A percentile compares a stretch with the other conserved stretches of the same genome.
Conservation (phyloP, 2,329 filamentous ascomycete species). For the Podosphaera aphanis region DNA sequence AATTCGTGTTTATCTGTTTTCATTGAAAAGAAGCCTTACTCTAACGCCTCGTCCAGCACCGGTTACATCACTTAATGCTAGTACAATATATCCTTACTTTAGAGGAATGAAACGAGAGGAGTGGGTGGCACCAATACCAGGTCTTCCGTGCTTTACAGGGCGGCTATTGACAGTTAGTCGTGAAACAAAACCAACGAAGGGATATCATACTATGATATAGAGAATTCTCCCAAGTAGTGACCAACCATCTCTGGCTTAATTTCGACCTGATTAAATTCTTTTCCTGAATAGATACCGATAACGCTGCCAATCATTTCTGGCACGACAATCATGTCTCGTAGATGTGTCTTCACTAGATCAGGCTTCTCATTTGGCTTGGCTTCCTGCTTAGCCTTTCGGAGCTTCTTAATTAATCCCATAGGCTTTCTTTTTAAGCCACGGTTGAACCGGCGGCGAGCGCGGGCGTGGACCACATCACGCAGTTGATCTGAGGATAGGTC, state of each 20-base stretch:
- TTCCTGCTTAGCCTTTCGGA: constrained; percentile 98
- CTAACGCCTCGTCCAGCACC: too few species aligned
- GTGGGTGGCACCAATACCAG: constrained; percentile 99
- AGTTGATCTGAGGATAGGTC: constrained; percentile 97
- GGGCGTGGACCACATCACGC: constrained; percentile 97
- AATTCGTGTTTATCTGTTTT: too few species aligned
- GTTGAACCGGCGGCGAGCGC: constrained; percentile 97
- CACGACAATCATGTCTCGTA: constrained; percentile 99
- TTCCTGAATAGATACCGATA: constrained; percentile 97
- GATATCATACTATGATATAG: constrained; percentile 84
- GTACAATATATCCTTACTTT: constrained; percentile 42
- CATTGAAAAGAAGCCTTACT: too few species aligned
- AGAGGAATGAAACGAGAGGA: constrained; percentile 99
- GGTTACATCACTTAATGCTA: constrained; percentile 2
- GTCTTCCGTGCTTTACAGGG: constrained; percentile 99
- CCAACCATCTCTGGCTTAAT: constrained; percentile 99
- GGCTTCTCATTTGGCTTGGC: constrained; percentile 99
- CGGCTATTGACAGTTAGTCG: constrained; percentile 46
- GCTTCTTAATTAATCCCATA: constrained; percentile 99
- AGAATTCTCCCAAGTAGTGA: constrained; percentile 98
- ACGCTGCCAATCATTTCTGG: constrained; percentile 99
- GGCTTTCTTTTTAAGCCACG: constrained; percentile 98
- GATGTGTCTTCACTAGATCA: constrained; percentile 95
- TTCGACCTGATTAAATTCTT: constrained; percentile 99
- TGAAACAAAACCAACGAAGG: background rate